Base-by-base conservation (phyloP, 2,329 filamentous ascomycete species). In the Penicillium sp. region DNA sequence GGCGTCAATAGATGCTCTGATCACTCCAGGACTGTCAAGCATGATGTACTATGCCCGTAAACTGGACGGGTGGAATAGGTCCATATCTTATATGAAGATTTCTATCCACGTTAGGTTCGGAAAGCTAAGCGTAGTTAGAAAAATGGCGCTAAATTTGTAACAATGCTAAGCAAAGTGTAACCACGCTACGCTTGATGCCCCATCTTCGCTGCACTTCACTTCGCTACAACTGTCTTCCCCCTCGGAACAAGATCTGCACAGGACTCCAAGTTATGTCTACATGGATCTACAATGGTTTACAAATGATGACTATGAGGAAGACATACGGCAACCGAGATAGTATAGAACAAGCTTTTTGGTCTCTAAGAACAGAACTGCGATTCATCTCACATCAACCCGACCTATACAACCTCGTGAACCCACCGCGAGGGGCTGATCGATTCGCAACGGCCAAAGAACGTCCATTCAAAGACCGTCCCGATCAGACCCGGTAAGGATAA, bases 261-360 rank as follows among this genome's bases (percentile, higher is more conserved):
- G 15, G 22, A 6, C 3, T n/a, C n/a, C n/a, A n/a, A 2, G 15
- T 40, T 19, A 37, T 37, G 15, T 12, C 19, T 26, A 19, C 33
- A 37, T 13, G 33, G 17, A 17, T 44, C 13, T 30, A 40, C 17
- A 15, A 12, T 3, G 9, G 12, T 12, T 12, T 33, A 33, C 30
- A 33, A 33, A 33, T 10, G 15, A 47, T 35, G 1, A 13, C 26
- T 44, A 47, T 7, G 5, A 45, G 26, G 17, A 30, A 37, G 22
- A 26, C 26, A 28, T 26, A 40, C 33, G 28, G 53, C 26, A 57
- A 22, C 54, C 40, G 54, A 35, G 24, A 45, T 26, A 57, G n/a
- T 62, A 64, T 65, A 60, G 61, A 68, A 65, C 60, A 66, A 62
- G 62, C 64, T 69, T 70, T 61, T 60, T 66, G 38, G 42, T 65